These are phyloP conservation scores for Suhomyces emberorum DNA, from an alignment of 805 yeast species.

Conservation along the genomic window DNA sequence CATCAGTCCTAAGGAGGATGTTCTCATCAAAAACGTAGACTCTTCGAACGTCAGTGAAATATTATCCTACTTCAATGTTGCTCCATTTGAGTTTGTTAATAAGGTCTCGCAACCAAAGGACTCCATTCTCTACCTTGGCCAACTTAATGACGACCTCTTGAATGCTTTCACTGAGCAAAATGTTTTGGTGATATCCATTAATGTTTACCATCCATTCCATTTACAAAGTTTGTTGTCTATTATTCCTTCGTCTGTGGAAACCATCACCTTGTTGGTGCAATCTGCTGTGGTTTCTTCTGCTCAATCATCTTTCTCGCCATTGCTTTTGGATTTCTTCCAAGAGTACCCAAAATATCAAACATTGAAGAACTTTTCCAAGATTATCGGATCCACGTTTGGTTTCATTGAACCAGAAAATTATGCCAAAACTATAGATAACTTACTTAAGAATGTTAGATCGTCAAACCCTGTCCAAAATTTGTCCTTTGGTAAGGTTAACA, in stretches of 20 bases:
- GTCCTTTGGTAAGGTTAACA: constrained; percentile 49
- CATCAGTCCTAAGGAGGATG: constrained; percentile 12
- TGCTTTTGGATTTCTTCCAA: constrained; percentile 72
- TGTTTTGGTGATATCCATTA: constrained; percentile 52
- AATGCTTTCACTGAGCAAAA: constrained; percentile 34
- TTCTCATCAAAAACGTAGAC: constrained; percentile 13
- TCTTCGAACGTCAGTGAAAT: constrained; percentile 21
- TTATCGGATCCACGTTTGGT: constrained; percentile 56
- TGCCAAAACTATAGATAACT: constrained; percentile 42
- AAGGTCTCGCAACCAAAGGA: constrained; percentile 36
- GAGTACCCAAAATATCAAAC: constrained; percentile 47
- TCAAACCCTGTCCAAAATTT: constrained; percentile 61
- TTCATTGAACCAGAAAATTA: constrained; percentile 39
- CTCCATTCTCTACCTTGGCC: constrained; percentile 64
- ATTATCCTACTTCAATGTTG: constrained; percentile 20
- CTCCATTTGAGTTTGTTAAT: constrained; percentile 31
- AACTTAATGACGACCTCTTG: constrained; percentile 44
- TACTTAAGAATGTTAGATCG: constrained; percentile 51
- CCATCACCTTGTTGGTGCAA: constrained; percentile 68
- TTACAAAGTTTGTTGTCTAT: constrained; percentile 45
- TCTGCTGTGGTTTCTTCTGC: constrained; percentile 28
- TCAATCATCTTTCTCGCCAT: constrained; percentile 54
- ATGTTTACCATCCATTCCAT: constrained; percentile 73
- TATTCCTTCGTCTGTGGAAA: constrained; percentile 53
- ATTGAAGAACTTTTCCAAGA: constrained; percentile 46